Conservation (phyloP, 306 rosid species). For the Benincasa hispida region DNA sequence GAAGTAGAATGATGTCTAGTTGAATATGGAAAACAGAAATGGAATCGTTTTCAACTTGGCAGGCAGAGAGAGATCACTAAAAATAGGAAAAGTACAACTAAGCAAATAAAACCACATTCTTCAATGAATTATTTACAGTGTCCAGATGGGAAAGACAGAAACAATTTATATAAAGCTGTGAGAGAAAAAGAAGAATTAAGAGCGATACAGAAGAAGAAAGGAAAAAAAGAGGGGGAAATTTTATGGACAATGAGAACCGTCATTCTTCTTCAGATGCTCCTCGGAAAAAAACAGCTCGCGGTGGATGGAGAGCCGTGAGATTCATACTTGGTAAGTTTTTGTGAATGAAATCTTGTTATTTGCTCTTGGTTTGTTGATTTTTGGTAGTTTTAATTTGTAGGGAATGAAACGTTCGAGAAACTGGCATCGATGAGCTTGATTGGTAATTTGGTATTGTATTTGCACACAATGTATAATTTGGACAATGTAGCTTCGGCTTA, state of each 20-base stretch:
- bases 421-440: conserved; percentile 58
- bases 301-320: conserved; percentile 11
- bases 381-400: conserved; percentile 13
- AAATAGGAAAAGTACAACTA: too few relatives aligned
- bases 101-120: too few relatives aligned
- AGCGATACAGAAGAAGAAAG: neutral
- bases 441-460: conserved; percentile 37
- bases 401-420: conserved; percentile 65
- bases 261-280: neutral
- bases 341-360: too few relatives aligned
- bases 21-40: neutral
- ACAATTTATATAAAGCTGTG: neutral
- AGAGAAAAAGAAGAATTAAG: neutral
- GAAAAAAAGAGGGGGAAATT: neutral
- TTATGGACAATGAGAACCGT: neutral
- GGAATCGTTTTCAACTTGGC: too few relatives aligned
- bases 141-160: neutral
- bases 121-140: too few relatives aligned
- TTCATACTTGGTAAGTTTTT: conserved; percentile 4
- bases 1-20: neutral
- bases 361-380: neutral
- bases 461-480: conserved; percentile 41
- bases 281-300: neutral
- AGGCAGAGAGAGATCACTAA: too few relatives aligned
- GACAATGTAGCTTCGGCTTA: conserved; percentile 27